Evolutionary conservation across 2,329 filamentous ascomycete species (phyloP).

Genomic region (Penicillium rolfsii): DNA sequence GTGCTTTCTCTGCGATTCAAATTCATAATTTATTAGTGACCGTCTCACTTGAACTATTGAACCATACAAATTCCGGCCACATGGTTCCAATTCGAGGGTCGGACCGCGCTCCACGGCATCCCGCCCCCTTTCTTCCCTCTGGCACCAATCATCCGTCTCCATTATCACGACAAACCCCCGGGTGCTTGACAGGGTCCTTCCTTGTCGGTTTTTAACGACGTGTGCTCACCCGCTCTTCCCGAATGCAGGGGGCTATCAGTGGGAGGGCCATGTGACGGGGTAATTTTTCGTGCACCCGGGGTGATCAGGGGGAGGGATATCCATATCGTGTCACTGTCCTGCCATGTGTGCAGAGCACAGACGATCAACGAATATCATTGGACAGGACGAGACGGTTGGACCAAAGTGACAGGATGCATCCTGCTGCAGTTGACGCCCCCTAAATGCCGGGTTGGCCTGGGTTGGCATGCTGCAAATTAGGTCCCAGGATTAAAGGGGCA

Average conservation of each 20-base stretch:
- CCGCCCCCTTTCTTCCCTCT: neutral
- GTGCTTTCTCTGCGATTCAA: too few relatives aligned
- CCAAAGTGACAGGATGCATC: neutral
- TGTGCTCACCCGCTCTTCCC: neutral
- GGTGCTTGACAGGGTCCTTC: neutral
- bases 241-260: neutral
- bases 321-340: neutral
- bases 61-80: constrained; percentile 1
- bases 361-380: neutral
- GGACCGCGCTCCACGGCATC: constrained; percentile 15
- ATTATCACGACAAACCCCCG: neutral
- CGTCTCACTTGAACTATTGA: too few relatives aligned
- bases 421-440: neutral
- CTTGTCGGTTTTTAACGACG: neutral
- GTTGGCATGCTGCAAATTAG: neutral
- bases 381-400: neutral
- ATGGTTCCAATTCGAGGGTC: constrained; percentile 15
- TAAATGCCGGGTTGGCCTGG: neutral
- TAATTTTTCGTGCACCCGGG: neutral
- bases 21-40: too few relatives aligned
- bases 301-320: neutral
- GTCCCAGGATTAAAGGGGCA: neutral
- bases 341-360: constrained; percentile 1
- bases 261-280: neutral
- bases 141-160: neutral